Evolutionary conservation across 2,329 filamentous ascomycete genomes (phyloP).

Genomic region (Passalora sequoiae): DNA sequence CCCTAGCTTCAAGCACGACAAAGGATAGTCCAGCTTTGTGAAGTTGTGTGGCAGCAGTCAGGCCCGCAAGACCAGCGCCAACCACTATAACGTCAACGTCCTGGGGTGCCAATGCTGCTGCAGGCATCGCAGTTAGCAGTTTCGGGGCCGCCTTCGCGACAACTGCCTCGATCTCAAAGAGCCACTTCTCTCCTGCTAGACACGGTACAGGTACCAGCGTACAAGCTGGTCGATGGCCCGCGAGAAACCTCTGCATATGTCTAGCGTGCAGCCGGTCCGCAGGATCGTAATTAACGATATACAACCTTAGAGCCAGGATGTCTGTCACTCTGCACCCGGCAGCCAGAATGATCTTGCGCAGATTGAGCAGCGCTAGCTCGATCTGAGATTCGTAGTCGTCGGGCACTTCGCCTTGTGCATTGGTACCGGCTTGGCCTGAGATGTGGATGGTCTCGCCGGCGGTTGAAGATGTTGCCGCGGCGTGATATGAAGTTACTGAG

Average conservation of each 20-base stretch:
- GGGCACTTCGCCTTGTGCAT: background rate
- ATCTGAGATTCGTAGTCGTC: slow-evolving; percentile 7
- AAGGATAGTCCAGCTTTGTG: slow-evolving; percentile 20
- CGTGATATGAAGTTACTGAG: slow-evolving; percentile 1
- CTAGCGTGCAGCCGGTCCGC: slow-evolving; percentile 35
- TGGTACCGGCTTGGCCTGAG: slow-evolving; percentile 4
- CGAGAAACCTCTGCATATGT: slow-evolving; percentile 38
- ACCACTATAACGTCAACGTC: slow-evolving; percentile 26
- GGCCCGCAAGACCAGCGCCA: slow-evolving; percentile 28
- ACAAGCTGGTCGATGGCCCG: slow-evolving; percentile 39
- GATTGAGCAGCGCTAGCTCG: slow-evolving; percentile 2
- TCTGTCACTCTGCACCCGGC: slow-evolving; percentile 36
- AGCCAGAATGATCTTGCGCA: slow-evolving; percentile 18
- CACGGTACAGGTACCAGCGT: slow-evolving; percentile 42
- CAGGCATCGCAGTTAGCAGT: slow-evolving; percentile 20
- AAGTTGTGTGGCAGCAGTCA: slow-evolving; percentile 24
- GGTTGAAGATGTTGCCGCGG: background rate
- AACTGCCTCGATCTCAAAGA: slow-evolving; percentile 45
- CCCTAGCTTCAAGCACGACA: slow-evolving; percentile 28
- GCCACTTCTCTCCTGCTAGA: slow-evolving; percentile 37
- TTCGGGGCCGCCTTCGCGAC: slow-evolving; percentile 29
- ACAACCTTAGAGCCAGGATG: slow-evolving; percentile 41
- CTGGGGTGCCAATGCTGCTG: slow-evolving; percentile 12
- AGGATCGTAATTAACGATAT: slow-evolving; percentile 44
- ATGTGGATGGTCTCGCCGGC: slow-evolving; percentile 5